These are phyloP conservation scores for Telopea speciosissima DNA, from an alignment of 177 flowering plant genomes.

Conservation along the genomic window DNA sequence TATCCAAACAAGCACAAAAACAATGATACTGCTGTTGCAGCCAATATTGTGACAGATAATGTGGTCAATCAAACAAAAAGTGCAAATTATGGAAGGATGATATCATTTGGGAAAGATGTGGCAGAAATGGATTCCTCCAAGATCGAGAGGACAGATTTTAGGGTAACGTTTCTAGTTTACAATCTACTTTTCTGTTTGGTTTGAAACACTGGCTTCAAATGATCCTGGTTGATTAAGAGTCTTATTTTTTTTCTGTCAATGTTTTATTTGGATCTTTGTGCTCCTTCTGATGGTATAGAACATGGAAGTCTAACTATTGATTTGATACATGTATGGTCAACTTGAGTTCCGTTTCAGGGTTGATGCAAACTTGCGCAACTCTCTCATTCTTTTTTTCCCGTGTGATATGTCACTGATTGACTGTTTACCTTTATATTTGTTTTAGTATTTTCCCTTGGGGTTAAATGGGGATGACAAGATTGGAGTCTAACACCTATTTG, in stretches of 20 bases:
- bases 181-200: neutral
- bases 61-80: slow-evolving; percentile 17
- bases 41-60: slow-evolving; percentile 15
- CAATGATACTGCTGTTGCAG: slow-evolving; percentile 30
- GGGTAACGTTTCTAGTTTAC: slow-evolving; percentile 35
- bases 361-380: too few relatives aligned
- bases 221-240: neutral
- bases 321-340: too few relatives aligned
- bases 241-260: neutral
- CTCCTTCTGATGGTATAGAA: neutral
- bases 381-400: too few relatives aligned
- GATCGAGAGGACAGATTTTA: slow-evolving; percentile 68
- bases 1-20: slow-evolving; percentile 33
- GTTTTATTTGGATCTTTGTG: neutral
- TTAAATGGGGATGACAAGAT: too few relatives aligned
- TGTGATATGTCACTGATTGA: too few relatives aligned
- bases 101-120: slow-evolving; percentile 89
- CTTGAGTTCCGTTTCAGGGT: too few relatives aligned
- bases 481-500: too few relatives aligned
- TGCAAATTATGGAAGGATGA: slow-evolving; percentile 67
- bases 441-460: too few relatives aligned
- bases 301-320: neutral
- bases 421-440: too few relatives aligned
- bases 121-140: slow-evolving; percentile 61
- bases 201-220: neutral